Conservation (phyloP, 1,284 basidiomycete species). For the Moesziomyces sp. region DNA sequence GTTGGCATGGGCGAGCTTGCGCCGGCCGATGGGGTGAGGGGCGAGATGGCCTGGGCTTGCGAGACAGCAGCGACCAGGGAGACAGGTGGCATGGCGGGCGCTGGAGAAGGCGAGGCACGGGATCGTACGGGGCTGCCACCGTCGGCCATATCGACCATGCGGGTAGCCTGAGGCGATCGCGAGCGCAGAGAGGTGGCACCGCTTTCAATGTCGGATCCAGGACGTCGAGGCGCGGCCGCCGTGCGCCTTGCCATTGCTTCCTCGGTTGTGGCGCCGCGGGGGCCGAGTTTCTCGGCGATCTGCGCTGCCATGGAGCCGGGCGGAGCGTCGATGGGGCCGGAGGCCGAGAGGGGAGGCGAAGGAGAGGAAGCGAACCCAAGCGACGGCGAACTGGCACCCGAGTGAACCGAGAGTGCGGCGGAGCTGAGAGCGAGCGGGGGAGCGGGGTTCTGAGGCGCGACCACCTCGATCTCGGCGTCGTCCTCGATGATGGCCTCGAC, state of each 20-base stretch:
- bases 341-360: slow-evolving; percentile 46
- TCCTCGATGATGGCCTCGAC: slow-evolving; percentile 63
- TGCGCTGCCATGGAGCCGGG: slow-evolving; percentile 60
- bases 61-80: slow-evolving; percentile 37
- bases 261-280: slow-evolving; percentile 8
- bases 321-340: slow-evolving; percentile 49
- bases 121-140: slow-evolving; percentile 42
- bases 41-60: slow-evolving; percentile 18
- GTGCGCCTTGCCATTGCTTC: slow-evolving; percentile 10
- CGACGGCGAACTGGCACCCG: slow-evolving; percentile 40
- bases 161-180: slow-evolving; percentile 38
- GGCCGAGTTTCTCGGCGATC: slow-evolving; percentile 54
- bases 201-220: slow-evolving; percentile 45
- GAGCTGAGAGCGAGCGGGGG: slow-evolving; percentile 53
- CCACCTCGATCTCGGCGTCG: slow-evolving; percentile 58
- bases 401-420: slow-evolving; percentile 53
- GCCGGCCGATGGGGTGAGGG: slow-evolving; percentile 7
- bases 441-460: slow-evolving; percentile 54
- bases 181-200: slow-evolving; percentile 39
- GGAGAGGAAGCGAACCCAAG: slow-evolving; percentile 39
- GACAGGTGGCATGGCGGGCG: slow-evolving; percentile 21
- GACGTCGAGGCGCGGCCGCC: slow-evolving; percentile 22
- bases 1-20: slow-evolving; percentile 41
- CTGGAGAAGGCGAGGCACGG: slow-evolving; percentile 33
- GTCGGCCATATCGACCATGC: slow-evolving; percentile 23